Percentiles rank a stretch among this genome's conserved stretches.
Evolutionary conservation across 768 basidiomycete species (phyloP).

Genomic region (Saitozyma sp.): DNA sequence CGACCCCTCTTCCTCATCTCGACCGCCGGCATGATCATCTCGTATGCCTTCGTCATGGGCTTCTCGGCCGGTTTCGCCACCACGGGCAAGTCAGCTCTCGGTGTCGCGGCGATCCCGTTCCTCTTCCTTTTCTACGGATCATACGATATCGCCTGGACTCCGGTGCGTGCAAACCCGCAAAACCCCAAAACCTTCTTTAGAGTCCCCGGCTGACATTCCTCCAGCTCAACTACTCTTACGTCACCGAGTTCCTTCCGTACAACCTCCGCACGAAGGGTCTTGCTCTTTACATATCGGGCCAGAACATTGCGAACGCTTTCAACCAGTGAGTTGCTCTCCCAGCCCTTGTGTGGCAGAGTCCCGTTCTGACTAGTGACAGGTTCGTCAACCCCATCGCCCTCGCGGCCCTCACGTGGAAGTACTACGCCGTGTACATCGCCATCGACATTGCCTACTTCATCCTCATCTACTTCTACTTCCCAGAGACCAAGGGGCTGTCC

Average conservation of each 20-base stretch:
- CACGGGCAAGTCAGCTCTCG: slow-evolving; percentile 10
- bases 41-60: slow-evolving; percentile 28
- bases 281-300: slow-evolving; percentile 45
- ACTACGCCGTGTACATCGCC: slow-evolving; percentile 17
- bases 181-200: neutral
- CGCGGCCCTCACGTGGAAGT: neutral
- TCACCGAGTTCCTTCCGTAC: neutral
- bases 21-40: slow-evolving; percentile 30
- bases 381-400: no score
- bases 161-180: no score
- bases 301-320: slow-evolving; percentile 22
- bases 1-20: slow-evolving; percentile 18
- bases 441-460: slow-evolving; percentile 11
- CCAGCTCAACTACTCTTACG: neutral
- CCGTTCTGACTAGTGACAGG: neutral
- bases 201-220: neutral
- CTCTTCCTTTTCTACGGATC: slow-evolving; percentile 28
- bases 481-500: slow-evolving; percentile 16
- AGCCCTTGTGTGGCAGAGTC: slow-evolving; percentile 6
- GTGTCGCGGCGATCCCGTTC: slow-evolving; percentile 37
- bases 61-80: slow-evolving; percentile 27
- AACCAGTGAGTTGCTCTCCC: slow-evolving; percentile 19
- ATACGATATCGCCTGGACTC: neutral
- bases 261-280: slow-evolving; percentile 12
- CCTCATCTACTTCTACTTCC: slow-evolving; percentile 18